Conservation (phyloP, 257 asterid genomes). For the Leonotis leonurus region DNA sequence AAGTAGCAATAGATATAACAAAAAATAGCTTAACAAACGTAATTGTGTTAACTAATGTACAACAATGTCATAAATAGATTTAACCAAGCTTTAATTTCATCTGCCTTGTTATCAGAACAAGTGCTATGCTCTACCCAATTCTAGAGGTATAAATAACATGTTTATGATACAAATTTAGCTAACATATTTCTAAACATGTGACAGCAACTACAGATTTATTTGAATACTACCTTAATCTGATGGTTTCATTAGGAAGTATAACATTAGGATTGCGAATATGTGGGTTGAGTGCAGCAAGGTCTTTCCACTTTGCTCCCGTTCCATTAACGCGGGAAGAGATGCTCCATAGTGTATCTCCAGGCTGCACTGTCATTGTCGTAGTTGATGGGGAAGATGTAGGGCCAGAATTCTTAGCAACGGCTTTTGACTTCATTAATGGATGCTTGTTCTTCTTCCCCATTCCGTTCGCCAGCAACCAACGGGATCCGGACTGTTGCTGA, state of each 20-base stretch:
- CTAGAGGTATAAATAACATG: too few species aligned
- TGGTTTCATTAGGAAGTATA: slow-evolving; percentile 37
- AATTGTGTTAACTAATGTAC: too few species aligned
- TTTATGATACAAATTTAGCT: too few species aligned
- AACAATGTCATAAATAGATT: too few species aligned
- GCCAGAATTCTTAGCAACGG: slow-evolving; percentile 23
- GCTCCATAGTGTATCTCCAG: slow-evolving; percentile 79
- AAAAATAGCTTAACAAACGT: too few species aligned
- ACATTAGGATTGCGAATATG: slow-evolving; percentile 59
- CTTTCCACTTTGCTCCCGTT: slow-evolving; percentile 49
- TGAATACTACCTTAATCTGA: slow-evolving; percentile 30
- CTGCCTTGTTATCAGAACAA: too few species aligned
- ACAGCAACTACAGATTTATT: neutral
- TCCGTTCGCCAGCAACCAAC: slow-evolving; percentile 95
- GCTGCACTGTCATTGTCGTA: slow-evolving; percentile 36
- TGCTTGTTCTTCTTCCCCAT: slow-evolving; percentile 97
- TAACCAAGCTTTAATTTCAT: too few species aligned
- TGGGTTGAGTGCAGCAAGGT: slow-evolving; percentile 42
- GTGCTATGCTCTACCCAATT: too few species aligned
- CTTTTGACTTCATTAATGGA: slow-evolving; percentile 69
- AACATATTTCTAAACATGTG: neutral
- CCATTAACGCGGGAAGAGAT: slow-evolving; percentile 62
- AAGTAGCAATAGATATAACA: too few species aligned
- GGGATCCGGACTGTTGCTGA: slow-evolving; percentile 80
- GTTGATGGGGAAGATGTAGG: slow-evolving; percentile 34